A percentile compares a stretch with the other conserved stretches of the same genome.
These are phyloP conservation scores for Cladosporium austrohemisphaericum DNA, from an alignment of 2,329 filamentous ascomycete species.

Conservation along the genomic window DNA sequence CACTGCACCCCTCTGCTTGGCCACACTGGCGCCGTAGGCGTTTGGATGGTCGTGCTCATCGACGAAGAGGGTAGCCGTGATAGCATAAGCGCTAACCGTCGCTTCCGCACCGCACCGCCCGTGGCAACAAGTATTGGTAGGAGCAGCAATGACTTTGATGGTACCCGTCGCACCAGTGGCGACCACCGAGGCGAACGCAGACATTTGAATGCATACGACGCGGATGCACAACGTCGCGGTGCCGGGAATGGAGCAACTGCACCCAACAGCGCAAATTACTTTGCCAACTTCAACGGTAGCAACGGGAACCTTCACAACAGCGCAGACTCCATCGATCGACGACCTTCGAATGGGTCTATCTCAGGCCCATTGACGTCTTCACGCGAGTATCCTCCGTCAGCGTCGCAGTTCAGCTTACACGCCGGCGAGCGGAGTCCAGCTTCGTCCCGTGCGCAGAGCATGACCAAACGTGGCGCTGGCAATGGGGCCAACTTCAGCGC, in stretches of 20 bases:
- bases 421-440: conserved; percentile 5
- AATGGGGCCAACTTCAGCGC: conserved; percentile 1
- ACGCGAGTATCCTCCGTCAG: conserved; percentile 9
- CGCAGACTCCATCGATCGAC: background rate
- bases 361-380: conserved; percentile 9
- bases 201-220: conserved; percentile 12
- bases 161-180: background rate
- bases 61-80: conserved; percentile 49
- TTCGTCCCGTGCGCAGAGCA: conserved; percentile 5
- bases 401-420: conserved; percentile 13
- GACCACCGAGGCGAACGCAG: conserved; percentile 1
- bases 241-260: conserved; percentile 4
- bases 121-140: conserved; percentile 33
- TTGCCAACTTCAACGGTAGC: background rate
- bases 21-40: conserved; percentile 63
- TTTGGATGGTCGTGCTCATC: conserved; percentile 74
- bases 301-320: conserved; percentile 3
- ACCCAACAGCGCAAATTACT: conserved; percentile 13
- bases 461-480: background rate
- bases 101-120: conserved; percentile 36
- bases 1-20: conserved; percentile 72
- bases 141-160: conserved; percentile 31
- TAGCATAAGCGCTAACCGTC: conserved; percentile 19
- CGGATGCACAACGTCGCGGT: conserved; percentile 6
- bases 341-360: background rate